Evolutionary conservation across 2,329 filamentous ascomycete genomes (phyloP).

Genomic region (Elsinoe ampelina): DNA sequence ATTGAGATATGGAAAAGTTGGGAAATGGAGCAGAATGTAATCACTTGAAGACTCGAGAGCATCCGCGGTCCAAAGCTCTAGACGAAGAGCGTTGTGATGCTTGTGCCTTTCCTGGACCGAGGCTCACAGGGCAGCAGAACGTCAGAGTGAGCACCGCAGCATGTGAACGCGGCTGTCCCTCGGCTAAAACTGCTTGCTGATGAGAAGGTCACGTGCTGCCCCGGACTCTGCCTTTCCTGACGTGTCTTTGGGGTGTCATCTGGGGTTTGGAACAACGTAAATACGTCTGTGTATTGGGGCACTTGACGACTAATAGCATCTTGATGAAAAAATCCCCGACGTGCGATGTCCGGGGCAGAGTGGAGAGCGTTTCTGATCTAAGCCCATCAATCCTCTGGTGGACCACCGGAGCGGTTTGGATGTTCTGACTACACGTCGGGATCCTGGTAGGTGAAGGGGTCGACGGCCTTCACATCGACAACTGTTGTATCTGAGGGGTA

Average conservation of each 20-base stretch:
- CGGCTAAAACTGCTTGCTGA: neutral
- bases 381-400: too few species aligned
- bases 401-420: too few species aligned
- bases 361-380: too few species aligned
- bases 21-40: conserved; percentile 14
- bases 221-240: too few species aligned
- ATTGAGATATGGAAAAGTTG: conserved; percentile 15
- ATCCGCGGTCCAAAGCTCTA: conserved; percentile 9
- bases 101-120: conserved; percentile 11
- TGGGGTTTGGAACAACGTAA: too few species aligned
- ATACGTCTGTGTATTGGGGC: too few species aligned
- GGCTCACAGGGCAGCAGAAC: neutral
- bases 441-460: too few species aligned
- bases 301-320: neutral
- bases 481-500: too few species aligned
- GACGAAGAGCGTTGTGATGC: neutral
- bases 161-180: conserved; percentile 4
- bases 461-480: too few species aligned
- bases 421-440: too few species aligned
- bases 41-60: neutral
- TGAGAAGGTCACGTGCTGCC: neutral
- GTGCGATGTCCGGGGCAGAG: neutral
- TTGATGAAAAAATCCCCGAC: neutral
- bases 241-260: too few species aligned
- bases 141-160: conserved; percentile 7